These are phyloP conservation scores for Trypethelium eluteriae DNA, from an alignment of 495 filamentous ascomycete genomes.

Conservation along the genomic window DNA sequence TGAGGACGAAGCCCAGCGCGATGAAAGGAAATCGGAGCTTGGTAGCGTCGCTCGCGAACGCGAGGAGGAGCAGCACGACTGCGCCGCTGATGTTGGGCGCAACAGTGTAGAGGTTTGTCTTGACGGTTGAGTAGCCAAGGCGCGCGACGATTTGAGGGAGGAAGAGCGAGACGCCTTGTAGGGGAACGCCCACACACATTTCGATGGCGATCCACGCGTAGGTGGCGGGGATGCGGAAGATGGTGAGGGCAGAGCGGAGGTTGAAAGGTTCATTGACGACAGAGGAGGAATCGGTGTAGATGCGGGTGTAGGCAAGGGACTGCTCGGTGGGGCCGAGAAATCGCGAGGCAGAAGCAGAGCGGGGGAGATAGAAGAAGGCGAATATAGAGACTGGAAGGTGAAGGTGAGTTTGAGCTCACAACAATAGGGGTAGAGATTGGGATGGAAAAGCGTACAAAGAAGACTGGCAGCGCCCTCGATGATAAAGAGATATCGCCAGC, in stretches of 20 bases:
- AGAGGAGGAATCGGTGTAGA: conserved; percentile 65
- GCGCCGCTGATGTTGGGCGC: conserved; percentile 60
- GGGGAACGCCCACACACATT: conserved; percentile 67
- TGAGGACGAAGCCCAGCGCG: conserved; percentile 62
- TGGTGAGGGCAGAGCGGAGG: conserved; percentile 53
- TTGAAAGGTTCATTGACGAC: conserved; percentile 64
- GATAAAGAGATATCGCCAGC: conserved; percentile 71
- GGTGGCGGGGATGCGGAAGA: conserved; percentile 56
- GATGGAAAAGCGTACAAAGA: conserved; percentile 32
- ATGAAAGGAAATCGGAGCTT: conserved; percentile 68
- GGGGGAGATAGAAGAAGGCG: conserved; percentile 64
- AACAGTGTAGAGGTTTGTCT: conserved; percentile 71
- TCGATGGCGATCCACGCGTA: conserved; percentile 62
- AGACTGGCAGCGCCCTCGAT: conserved; percentile 63
- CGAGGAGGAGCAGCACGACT: conserved; percentile 59
- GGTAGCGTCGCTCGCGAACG: conserved; percentile 56
- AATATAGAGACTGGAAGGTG: conserved; percentile 46
- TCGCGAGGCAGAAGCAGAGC: conserved; percentile 51
- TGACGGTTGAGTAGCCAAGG: conserved; percentile 55
- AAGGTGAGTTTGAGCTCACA: background rate
- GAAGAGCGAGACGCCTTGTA: conserved; percentile 64
- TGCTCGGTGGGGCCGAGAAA: conserved; percentile 62
- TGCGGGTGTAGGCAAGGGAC: conserved; percentile 61
- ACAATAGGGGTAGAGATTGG: conserved; percentile 29
- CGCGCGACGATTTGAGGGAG: conserved; percentile 64